Conservation (phyloP, 2,329 filamentous ascomycete genomes). For the Conoideocrella luteorostrata region DNA sequence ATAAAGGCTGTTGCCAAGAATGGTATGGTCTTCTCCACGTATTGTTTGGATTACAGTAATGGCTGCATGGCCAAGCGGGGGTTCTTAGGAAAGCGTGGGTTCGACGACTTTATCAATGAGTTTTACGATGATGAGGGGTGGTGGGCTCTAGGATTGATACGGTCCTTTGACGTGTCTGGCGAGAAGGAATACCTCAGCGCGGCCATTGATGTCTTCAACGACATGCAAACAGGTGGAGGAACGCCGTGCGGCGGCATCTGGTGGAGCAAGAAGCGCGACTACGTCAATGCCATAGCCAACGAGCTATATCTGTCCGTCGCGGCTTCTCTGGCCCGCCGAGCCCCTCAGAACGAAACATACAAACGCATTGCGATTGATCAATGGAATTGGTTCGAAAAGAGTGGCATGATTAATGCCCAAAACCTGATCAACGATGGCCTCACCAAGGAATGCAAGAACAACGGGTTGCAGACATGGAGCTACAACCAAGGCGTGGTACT, state of each 20-base stretch:
- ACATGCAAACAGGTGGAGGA: constrained; percentile 44
- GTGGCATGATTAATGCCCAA: constrained; percentile 45
- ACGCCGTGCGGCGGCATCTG: constrained; percentile 48
- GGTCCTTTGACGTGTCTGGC: constrained; percentile 47
- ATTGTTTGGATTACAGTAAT: constrained; percentile 24
- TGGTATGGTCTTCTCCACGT: constrained; percentile 32
- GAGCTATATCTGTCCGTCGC: constrained; percentile 51
- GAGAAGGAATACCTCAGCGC: constrained; percentile 46
- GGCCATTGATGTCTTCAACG: constrained; percentile 47
- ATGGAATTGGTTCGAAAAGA: constrained; percentile 46
- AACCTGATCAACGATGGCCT: constrained; percentile 50
- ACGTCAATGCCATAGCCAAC: constrained; percentile 52
- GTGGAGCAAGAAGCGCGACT: constrained; percentile 46
- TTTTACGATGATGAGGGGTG: constrained; percentile 58
- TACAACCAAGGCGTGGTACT: constrained; percentile 57
- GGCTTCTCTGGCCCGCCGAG: constrained; percentile 45
- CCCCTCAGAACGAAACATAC: constrained; percentile 34
- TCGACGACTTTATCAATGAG: constrained; percentile 40
- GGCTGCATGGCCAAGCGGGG: constrained; percentile 27
- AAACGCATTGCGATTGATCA: constrained; percentile 41
- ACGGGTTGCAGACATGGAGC: constrained; percentile 42
- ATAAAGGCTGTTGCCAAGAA: constrained; percentile 29
- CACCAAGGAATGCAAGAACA: constrained; percentile 41
- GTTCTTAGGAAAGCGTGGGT: constrained; percentile 26
- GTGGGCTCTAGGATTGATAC: constrained; percentile 56